phyloP scores from a whole-genome alignment of 768 basidiomycete genomes.

The Leucocoprinus sp. region DNA sequence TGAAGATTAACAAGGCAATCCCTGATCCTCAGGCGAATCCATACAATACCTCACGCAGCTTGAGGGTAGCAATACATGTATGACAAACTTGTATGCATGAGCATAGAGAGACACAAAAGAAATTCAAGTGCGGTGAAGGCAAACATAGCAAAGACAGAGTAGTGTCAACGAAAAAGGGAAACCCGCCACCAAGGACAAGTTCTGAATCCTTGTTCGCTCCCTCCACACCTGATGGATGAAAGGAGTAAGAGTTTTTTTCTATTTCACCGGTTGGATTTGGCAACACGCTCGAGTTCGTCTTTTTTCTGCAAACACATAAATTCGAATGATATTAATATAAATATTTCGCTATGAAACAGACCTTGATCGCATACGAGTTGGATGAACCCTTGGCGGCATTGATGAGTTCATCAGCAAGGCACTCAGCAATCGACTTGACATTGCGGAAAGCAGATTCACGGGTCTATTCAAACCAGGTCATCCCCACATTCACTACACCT shows the following conservation, averaged over 20 bases:
- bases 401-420: constrained; percentile 98
- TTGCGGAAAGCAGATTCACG: constrained; percentile 99
- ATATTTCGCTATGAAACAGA: constrained; percentile 26
- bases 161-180: not conserved
- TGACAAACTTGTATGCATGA: no score
- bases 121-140: no score
- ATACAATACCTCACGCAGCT: no score
- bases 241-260: not conserved
- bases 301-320: constrained; percentile 61
- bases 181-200: no score
- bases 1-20: no score
- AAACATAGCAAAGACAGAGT: constrained; percentile 4
- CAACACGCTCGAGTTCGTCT: constrained; percentile 99
- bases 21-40: no score
- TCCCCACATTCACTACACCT: not conserved
- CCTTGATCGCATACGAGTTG: constrained; percentile 99
- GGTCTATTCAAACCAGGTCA: constrained; percentile 44
- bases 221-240: constrained; percentile 3
- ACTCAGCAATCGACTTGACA: constrained; percentile 98
- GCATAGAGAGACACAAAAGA: no score
- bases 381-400: constrained; percentile 99
- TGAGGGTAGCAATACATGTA: no score
- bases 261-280: constrained; percentile 98
- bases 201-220: not conserved
- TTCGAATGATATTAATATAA: not conserved